phyloP scores from a whole-genome alignment of 2,329 filamentous ascomycete genomes.

The Fusarium floridanum region DNA sequence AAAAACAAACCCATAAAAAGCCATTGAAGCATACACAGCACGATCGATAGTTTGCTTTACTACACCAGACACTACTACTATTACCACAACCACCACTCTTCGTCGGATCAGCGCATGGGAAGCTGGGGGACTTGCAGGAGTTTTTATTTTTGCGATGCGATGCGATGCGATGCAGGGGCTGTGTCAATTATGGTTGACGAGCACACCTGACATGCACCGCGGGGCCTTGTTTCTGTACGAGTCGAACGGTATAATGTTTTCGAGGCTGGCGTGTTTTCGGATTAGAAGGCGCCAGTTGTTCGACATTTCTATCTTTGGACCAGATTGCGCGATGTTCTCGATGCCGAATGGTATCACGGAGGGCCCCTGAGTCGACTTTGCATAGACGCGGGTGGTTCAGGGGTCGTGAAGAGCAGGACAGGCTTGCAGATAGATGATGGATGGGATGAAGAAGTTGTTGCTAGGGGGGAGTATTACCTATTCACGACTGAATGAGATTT shows the following conservation, averaged over 20 bases:
- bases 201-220: constrained; percentile 15
- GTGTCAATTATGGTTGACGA: constrained; percentile 15
- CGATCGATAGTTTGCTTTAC: constrained; percentile 30
- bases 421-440: constrained; percentile 38
- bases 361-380: not conserved
- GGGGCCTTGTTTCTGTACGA: constrained; percentile 23
- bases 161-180: constrained; percentile 4
- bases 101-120: constrained; percentile 33
- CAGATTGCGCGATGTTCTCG: constrained; percentile 32
- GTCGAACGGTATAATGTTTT: constrained; percentile 41
- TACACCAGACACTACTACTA: constrained; percentile 9
- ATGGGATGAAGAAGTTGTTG: constrained; percentile 35
- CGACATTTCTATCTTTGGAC: constrained; percentile 21
- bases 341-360: constrained; percentile 19
- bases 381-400: not conserved
- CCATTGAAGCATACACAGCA: constrained; percentile 20
- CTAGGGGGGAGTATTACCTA: constrained; percentile 20
- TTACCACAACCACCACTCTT: constrained; percentile 15
- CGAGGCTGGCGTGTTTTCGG: constrained; percentile 26
- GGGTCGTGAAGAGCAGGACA: constrained; percentile 17
- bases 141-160: constrained; percentile 34
- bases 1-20: constrained; percentile 26
- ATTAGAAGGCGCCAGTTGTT: constrained; percentile 12
- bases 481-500: constrained; percentile 49
- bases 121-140: constrained; percentile 36